phyloP scores from a whole-genome alignment of 1,284 basidiomycete species.

The Dichomitus squalens region DNA sequence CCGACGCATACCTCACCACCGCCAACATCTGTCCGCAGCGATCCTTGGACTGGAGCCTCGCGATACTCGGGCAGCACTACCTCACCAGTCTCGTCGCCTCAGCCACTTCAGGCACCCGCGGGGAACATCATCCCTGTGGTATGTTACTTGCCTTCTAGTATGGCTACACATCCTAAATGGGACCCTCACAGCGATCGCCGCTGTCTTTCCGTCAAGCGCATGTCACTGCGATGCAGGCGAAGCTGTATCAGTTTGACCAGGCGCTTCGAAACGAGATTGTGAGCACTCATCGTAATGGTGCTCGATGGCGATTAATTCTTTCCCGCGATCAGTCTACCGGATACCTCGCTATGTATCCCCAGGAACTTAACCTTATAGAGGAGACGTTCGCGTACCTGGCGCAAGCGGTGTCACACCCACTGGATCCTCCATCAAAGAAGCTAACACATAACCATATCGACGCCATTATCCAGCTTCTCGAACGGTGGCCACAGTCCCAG shows the following conservation, averaged over 20 bases:
- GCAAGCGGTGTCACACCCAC: constrained; percentile 43
- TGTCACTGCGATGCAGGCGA: constrained; percentile 82
- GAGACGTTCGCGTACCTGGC: constrained; percentile 70
- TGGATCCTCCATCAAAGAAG: constrained; percentile 26
- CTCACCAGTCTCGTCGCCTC: constrained; percentile 23
- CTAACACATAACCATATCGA: constrained; percentile 58
- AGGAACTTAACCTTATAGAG: constrained; percentile 66
- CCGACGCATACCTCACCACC: constrained; percentile 8
- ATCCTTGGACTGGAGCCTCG: constrained; percentile 78
- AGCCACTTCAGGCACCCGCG: constrained; percentile 18
- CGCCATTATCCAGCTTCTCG: constrained; percentile 65
- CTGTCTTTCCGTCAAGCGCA: constrained; percentile 89
- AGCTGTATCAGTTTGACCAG: constrained; percentile 83
- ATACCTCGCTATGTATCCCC: constrained; percentile 66
- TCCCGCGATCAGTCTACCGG: constrained; percentile 56
- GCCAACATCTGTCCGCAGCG: constrained; percentile 34
- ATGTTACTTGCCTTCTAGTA: constrained; percentile 11
- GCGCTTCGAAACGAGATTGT: constrained; percentile 70
- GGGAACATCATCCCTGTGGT: constrained; percentile 59
- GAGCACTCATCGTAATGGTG: constrained; percentile 28
- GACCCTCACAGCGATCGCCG: constrained; percentile 46
- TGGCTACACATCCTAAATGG: no score
- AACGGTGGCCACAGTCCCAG: constrained; percentile 79
- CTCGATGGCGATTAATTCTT: not conserved
- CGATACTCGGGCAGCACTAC: constrained; percentile 49